Conservation (phyloP, 345 rosid species). For the Pistacia integerrima region DNA sequence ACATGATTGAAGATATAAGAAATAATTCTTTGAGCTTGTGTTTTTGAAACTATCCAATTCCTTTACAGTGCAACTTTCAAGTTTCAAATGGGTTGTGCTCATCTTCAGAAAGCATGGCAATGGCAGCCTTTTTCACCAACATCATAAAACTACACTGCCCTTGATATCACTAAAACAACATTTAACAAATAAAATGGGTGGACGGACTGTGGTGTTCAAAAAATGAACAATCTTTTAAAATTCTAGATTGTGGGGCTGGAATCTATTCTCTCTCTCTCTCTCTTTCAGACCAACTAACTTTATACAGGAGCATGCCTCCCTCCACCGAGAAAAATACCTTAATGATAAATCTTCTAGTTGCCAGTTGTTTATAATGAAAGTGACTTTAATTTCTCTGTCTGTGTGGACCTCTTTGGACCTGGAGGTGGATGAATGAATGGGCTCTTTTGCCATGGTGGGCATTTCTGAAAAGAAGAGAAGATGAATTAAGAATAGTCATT, state of each 20-base stretch:
- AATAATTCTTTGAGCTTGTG: too few species aligned
- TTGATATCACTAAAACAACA: constrained; percentile 7
- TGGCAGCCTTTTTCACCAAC: constrained; percentile 35
- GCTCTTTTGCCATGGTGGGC: constrained; percentile 16
- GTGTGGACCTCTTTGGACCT: constrained; percentile 35
- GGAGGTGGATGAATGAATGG: constrained; percentile 30
- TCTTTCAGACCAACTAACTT: constrained; percentile 21
- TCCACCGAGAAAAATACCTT: constrained; percentile 23
- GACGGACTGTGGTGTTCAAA: not conserved
- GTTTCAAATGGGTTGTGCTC: not conserved
- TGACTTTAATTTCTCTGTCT: constrained; percentile 20
- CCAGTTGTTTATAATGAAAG: constrained; percentile 36
- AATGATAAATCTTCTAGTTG: constrained; percentile 18
- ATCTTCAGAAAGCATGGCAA: constrained; percentile 26
- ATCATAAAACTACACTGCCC: not conserved
- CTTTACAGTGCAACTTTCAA: not conserved
- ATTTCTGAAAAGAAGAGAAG: constrained; percentile 50
- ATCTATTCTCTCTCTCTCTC: constrained; percentile 27
- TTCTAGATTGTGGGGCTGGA: constrained; percentile 40
- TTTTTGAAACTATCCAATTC: not conserved
- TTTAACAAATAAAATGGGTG: constrained; percentile 29
- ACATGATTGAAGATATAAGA: too few species aligned
- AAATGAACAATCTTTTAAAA: not conserved
- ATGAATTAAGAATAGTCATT: constrained; percentile 12
- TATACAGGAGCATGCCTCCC: constrained; percentile 25